phyloP scores from a whole-genome alignment of 495 filamentous ascomycete species.

The Xylaria venustula region DNA sequence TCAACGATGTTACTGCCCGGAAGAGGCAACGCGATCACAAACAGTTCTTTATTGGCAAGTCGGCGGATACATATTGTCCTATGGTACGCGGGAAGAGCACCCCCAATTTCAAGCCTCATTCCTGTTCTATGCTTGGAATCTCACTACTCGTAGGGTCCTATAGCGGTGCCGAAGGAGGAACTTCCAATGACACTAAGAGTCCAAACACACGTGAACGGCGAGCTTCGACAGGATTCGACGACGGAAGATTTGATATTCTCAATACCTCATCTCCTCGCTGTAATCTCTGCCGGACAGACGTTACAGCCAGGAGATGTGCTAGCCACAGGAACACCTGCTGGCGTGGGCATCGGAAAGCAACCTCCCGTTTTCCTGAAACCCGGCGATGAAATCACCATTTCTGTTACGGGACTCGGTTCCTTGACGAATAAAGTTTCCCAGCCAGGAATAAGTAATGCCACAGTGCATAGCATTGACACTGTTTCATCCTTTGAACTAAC shows the following conservation, averaged over 20 bases:
- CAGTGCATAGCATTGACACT: constrained; percentile 16
- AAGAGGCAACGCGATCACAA: constrained; percentile 58
- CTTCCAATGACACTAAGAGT: constrained; percentile 40
- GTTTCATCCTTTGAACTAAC: constrained; percentile 24
- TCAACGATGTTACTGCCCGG: constrained; percentile 57
- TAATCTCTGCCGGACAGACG: constrained; percentile 45
- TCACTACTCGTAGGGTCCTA: constrained; percentile 37
- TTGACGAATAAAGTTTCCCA: constrained; percentile 43
- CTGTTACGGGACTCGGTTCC: constrained; percentile 45
- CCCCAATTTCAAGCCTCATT: not conserved
- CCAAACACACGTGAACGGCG: constrained; percentile 46
- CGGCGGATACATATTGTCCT: constrained; percentile 55
- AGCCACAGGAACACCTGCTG: constrained; percentile 51
- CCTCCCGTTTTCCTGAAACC: constrained; percentile 47
- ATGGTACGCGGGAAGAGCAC: constrained; percentile 38
- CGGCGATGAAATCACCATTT: constrained; percentile 42
- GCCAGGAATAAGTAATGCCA: constrained; percentile 19
- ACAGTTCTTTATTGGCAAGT: constrained; percentile 59
- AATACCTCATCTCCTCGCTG: constrained; percentile 40
- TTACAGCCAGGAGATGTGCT: constrained; percentile 46
- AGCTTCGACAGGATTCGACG: constrained; percentile 40
- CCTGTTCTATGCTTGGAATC: not conserved
- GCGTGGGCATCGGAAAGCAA: constrained; percentile 50
- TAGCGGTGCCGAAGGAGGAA: constrained; percentile 47
- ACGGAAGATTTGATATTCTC: constrained; percentile 48